Conservation (phyloP, 139 green algal genomes). For the Asterochloris sp. region DNA sequence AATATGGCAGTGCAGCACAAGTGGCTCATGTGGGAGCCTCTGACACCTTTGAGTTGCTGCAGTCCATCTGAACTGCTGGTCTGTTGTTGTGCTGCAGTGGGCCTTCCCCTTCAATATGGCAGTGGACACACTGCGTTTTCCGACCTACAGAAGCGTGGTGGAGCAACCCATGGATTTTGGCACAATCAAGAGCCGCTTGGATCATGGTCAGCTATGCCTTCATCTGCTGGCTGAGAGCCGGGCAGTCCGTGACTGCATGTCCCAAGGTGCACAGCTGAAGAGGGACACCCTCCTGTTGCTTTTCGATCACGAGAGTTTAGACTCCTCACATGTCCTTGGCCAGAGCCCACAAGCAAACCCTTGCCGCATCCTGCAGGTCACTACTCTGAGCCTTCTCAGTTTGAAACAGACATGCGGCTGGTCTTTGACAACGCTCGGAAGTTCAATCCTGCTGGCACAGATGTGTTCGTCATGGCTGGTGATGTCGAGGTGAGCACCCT, state of each 20-base stretch:
- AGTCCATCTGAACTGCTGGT: background rate
- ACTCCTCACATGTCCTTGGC: too few relatives aligned
- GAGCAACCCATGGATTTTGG: conserved; percentile 74
- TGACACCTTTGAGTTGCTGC: too few relatives aligned
- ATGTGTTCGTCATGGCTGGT: conserved; percentile 83
- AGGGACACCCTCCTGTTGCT: too few relatives aligned
- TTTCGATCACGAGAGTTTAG: too few relatives aligned
- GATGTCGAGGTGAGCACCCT: conserved; percentile 48
- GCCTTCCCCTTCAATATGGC: conserved; percentile 80
- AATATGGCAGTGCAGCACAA: too few relatives aligned
- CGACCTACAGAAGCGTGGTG: conserved; percentile 70
- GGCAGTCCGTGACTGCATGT: too few relatives aligned
- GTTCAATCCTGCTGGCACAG: conserved; percentile 77
- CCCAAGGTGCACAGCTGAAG: too few relatives aligned
- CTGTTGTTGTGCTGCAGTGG: conserved; percentile 46
- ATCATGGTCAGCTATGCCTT: background rate
- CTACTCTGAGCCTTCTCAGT: conserved; percentile 65
- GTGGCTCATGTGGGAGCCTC: too few relatives aligned
- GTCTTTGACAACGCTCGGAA: conserved; percentile 81
- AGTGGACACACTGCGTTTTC: conserved; percentile 69
- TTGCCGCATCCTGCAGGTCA: background rate
- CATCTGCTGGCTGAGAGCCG: background rate
- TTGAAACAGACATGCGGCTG: conserved; percentile 38
- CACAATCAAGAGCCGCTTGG: conserved; percentile 51
- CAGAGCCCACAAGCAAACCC: too few relatives aligned